These are phyloP conservation scores for Diversispora eburnea DNA, from an alignment of 192 early-diverging fungal species.

Conservation along the genomic window DNA sequence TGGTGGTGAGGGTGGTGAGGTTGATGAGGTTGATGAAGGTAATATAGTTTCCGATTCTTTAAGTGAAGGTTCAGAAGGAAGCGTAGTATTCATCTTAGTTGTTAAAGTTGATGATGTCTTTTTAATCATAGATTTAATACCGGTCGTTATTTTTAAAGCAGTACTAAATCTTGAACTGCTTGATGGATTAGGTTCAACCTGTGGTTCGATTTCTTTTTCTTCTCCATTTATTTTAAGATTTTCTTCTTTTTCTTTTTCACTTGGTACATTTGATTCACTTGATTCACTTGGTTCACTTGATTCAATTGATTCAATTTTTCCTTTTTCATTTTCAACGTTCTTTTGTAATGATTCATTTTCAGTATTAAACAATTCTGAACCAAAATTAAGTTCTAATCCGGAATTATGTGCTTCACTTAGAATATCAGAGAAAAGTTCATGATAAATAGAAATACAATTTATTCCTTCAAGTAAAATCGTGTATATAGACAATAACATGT, in stretches of 20 bases:
- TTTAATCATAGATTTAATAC: constrained; percentile 28
- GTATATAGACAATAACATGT: constrained; percentile 73
- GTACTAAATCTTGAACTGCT: background rate
- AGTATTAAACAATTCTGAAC: constrained; percentile 30
- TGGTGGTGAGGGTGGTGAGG: too few species aligned
- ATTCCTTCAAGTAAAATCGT: constrained; percentile 70
- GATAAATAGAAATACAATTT: constrained; percentile 66
- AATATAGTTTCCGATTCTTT: constrained; percentile 8
- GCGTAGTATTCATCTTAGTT: background rate
- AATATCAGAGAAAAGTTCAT: constrained; percentile 63
- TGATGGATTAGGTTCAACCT: background rate
- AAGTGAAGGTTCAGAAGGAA: background rate
- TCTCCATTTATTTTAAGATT: background rate
- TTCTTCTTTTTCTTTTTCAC: constrained; percentile 6
- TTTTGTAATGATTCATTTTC: constrained; percentile 30
- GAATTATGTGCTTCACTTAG: constrained; percentile 59
- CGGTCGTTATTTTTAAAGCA: constrained; percentile 18
- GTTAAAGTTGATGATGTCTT: constrained; percentile 3
- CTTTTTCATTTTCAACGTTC: constrained; percentile 11
- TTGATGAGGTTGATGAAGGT: constrained; percentile 2
- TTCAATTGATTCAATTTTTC: background rate
- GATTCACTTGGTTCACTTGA: background rate
- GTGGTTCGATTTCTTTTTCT: background rate
- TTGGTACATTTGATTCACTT: background rate
- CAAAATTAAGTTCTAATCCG: constrained; percentile 33